Percentiles rank a stretch among this genome's conserved stretches.
Conservation (phyloP, 1,284 basidiomycete genomes). For the Sanghuangporus weigelae region DNA sequence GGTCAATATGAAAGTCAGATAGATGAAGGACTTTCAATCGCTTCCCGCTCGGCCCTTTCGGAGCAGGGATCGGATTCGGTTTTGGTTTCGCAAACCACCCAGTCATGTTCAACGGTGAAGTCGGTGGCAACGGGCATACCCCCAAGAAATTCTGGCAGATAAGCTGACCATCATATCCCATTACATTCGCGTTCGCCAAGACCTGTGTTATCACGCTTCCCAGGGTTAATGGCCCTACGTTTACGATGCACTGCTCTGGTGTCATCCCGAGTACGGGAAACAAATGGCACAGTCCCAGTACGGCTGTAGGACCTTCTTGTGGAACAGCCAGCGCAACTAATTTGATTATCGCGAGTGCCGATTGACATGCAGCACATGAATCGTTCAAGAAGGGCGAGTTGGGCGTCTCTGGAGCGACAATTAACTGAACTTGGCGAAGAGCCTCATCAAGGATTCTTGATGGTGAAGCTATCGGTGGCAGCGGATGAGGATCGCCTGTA, state of each 20-base stretch:
- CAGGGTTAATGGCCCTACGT: conserved; percentile 42
- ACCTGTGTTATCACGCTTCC: conserved; percentile 66
- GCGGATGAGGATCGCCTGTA: conserved; percentile 56
- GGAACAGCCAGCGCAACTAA: conserved; percentile 64
- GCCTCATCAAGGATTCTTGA: conserved; percentile 44
- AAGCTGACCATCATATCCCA: conserved; percentile 63
- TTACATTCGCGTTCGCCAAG: conserved; percentile 57
- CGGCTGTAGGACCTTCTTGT: conserved; percentile 51
- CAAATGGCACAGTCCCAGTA: conserved; percentile 55
- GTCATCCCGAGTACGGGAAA: conserved; percentile 38
- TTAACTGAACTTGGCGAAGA: conserved; percentile 47
- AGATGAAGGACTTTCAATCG: conserved; percentile 71
- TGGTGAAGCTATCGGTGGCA: conserved; percentile 50
- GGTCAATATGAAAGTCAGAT: conserved; percentile 77
- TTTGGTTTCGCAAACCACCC: conserved; percentile 64
- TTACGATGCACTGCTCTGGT: conserved; percentile 44
- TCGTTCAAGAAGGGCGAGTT: conserved; percentile 46
- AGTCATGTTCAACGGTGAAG: conserved; percentile 47
- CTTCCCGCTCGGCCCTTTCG: conserved; percentile 54
- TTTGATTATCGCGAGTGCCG: conserved; percentile 59
- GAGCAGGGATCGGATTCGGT: conserved; percentile 53
- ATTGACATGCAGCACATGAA: conserved; percentile 59
- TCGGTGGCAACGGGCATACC: conserved; percentile 46
- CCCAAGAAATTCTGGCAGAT: conserved; percentile 52
- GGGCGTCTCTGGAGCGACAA: conserved; percentile 28